Conservation (phyloP, 78 protist species). For the Chrysochromulina tobinii region DNA sequence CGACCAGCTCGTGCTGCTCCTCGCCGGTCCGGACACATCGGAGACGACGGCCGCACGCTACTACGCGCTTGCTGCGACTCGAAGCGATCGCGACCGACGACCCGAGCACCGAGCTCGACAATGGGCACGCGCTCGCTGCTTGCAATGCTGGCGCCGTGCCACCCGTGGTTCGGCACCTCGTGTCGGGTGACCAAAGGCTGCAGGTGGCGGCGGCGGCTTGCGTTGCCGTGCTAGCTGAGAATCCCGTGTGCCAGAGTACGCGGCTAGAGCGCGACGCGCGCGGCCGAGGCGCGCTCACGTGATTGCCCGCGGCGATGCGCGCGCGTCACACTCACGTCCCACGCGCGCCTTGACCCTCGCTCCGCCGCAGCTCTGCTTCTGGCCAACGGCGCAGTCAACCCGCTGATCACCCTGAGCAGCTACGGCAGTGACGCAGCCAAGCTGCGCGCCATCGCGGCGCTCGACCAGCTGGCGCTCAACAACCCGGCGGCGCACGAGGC, state of each 20-base stretch:
- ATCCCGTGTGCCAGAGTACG: background rate
- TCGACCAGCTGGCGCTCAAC: background rate
- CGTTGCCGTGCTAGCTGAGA: background rate
- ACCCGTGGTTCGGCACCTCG: background rate
- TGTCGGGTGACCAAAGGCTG: background rate
- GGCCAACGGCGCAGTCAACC: background rate
- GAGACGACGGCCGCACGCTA: background rate
- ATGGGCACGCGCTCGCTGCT: background rate
- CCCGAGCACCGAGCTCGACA: background rate
- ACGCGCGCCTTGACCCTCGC: background rate
- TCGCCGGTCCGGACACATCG: background rate
- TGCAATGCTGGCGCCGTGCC: background rate
- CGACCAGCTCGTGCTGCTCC: background rate
- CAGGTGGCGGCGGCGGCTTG: background rate
- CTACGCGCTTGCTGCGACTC: background rate
- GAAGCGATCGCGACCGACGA: conserved; percentile 9
- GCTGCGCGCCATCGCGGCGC: background rate
- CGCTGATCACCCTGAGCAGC: background rate
- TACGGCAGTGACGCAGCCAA: background rate
- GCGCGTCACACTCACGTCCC: too few species aligned
- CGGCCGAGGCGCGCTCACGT: too few species aligned
- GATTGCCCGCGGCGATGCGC: too few species aligned
- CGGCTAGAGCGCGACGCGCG: too few species aligned
- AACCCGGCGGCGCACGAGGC: background rate
- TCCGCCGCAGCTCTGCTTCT: background rate